A percentile compares a stretch with the other conserved stretches of the same genome.
These are phyloP conservation scores for Acer yangbiense DNA, from an alignment of 345 rosid genomes.

Conservation along the genomic window DNA sequence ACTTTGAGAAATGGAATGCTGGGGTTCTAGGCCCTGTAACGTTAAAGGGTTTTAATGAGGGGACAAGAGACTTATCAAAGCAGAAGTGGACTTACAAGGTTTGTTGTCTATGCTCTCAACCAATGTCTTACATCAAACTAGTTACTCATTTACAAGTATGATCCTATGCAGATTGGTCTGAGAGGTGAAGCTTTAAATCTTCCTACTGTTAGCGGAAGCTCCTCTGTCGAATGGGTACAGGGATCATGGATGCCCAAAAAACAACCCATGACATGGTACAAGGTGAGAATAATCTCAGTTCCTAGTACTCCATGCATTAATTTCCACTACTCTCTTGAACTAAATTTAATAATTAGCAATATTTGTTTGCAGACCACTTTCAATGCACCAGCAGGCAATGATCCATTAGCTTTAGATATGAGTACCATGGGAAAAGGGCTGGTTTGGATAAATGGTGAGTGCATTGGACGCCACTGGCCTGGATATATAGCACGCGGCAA, in stretches of 20 bases:
- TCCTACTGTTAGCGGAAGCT: constrained; percentile 60
- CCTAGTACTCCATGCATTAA: neutral
- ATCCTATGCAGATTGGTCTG: constrained; percentile 56
- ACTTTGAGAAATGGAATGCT: constrained; percentile 81
- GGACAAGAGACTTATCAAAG: constrained; percentile 75
- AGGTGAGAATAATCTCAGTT: constrained; percentile 41
- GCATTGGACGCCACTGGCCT: constrained; percentile 91
- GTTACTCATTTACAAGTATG: constrained; percentile 6
- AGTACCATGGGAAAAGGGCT: constrained; percentile 80
- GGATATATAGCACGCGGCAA: constrained; percentile 64
- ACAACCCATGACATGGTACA: constrained; percentile 90
- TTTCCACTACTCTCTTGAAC: neutral
- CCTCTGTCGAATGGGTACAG: constrained; percentile 76
- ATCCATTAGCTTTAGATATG: constrained; percentile 90
- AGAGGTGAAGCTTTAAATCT: constrained; percentile 73
- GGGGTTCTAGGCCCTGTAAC: constrained; percentile 88
- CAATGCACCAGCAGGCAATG: constrained; percentile 57
- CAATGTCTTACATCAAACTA: neutral
- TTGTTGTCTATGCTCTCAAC: constrained; percentile 35
- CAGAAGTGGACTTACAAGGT: constrained; percentile 98
- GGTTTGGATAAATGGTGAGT: constrained; percentile 84
- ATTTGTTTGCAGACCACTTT: constrained; percentile 53
- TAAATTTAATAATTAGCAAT: neutral
- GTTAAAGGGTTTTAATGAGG: constrained; percentile 69
- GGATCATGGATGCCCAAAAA: constrained; percentile 57